Evolutionary conservation across 1,284 basidiomycete species (phyloP).

Genomic region (Trichosporon inkin): DNA sequence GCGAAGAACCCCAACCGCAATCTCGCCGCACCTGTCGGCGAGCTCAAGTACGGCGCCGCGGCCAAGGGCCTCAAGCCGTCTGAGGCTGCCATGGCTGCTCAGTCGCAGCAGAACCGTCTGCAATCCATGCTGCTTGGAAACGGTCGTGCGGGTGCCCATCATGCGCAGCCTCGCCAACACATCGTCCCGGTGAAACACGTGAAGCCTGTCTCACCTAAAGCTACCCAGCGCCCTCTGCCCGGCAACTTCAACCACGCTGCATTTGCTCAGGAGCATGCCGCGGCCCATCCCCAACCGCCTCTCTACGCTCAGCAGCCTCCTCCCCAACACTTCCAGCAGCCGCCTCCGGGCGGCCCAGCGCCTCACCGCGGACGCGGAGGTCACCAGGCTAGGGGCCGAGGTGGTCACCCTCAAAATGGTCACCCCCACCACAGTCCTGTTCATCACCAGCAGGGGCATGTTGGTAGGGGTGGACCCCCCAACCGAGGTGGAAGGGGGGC

Average conservation of each 20-base stretch:
- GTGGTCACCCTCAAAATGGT: neutral
- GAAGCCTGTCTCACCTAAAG: constrained; percentile 20
- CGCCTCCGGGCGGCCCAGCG: neutral
- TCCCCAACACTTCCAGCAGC: neutral
- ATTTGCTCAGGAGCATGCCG: constrained; percentile 5
- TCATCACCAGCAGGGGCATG: neutral
- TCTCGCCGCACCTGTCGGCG: constrained; percentile 11
- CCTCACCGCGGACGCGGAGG: neutral
- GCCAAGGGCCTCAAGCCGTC: constrained; percentile 38
- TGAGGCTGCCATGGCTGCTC: constrained; percentile 7
- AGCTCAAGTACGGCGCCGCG: constrained; percentile 45
- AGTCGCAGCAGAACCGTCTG: constrained; percentile 33
- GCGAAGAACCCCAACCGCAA: constrained; percentile 58
- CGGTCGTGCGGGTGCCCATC: constrained; percentile 10
- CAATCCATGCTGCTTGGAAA: constrained; percentile 30
- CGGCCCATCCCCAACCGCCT: neutral
- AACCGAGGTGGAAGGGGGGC: constrained; percentile 14
- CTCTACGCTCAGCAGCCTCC: neutral
- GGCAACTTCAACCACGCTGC: neutral
- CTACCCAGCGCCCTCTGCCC: neutral
- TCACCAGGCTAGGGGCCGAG: neutral
- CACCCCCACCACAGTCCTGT: neutral
- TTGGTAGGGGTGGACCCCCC: neutral
- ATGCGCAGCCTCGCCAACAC: constrained; percentile 19
- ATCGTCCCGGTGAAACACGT: constrained; percentile 13